Percentiles rank a stretch among this genome's conserved stretches.
These are phyloP conservation scores for Polygonum aviculare DNA, from an alignment of 148 eudicot species.

Conservation along the genomic window DNA sequence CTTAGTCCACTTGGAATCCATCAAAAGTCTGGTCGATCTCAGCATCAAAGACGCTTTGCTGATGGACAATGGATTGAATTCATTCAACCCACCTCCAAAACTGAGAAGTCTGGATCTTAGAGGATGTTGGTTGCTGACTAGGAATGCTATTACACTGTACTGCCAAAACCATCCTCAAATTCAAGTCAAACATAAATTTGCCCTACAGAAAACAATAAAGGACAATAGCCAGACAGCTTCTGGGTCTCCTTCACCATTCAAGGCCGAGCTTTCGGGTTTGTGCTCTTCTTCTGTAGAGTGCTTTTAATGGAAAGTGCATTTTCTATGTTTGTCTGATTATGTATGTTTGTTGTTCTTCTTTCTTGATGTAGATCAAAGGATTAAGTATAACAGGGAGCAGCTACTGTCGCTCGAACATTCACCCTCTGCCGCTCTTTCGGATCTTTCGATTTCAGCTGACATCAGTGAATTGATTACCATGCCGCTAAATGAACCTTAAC, in stretches of 20 bases:
- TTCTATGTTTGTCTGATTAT: background rate
- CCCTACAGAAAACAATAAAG: conserved; percentile 21
- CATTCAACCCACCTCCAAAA: conserved; percentile 47
- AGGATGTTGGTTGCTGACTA: conserved; percentile 83
- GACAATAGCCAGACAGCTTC: conserved; percentile 24
- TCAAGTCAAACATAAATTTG: conserved; percentile 51
- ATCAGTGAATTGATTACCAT: conserved; percentile 16
- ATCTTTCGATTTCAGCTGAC: conserved; percentile 16
- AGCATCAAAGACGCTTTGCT: conserved; percentile 52
- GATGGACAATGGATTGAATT: conserved; percentile 47
- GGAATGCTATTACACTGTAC: conserved; percentile 40
- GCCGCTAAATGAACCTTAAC: background rate
- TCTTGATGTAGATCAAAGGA: conserved; percentile 59
- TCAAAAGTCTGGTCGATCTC: conserved; percentile 40
- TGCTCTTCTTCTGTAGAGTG: background rate
- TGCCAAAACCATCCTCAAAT: conserved; percentile 41
- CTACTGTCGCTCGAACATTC: conserved; percentile 58
- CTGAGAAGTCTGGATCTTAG: conserved; percentile 28
- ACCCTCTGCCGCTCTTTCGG: conserved; percentile 22
- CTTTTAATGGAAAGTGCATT: background rate
- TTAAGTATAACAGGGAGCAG: conserved; percentile 71
- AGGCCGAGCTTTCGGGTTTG: conserved; percentile 39
- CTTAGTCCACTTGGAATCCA: conserved; percentile 37
- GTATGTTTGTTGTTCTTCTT: background rate
- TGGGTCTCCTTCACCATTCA: conserved; percentile 21